Base-by-base conservation (phyloP, 805 yeast genomes). In the Ogataea angusta region DNA sequence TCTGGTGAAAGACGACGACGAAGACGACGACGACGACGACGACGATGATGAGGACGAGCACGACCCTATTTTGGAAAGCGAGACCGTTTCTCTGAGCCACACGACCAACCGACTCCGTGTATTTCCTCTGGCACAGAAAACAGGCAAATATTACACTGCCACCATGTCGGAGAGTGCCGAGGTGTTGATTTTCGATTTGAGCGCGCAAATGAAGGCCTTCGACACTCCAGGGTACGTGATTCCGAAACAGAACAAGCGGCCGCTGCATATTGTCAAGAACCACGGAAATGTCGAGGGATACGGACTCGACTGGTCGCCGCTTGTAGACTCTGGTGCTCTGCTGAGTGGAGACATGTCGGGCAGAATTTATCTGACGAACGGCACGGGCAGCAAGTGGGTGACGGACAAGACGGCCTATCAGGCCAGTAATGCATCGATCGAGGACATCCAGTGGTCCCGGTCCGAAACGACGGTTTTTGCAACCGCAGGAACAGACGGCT, bases 211-310 rank as follows among this genome's bases (percentile, higher is more conserved):
- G 56, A 83, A 80, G 57, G 86, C 95, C 5, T 85, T 93, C 53
- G 93, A 86, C 56, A 75, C 84, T 6, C 96, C 98, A 4, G 98
- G 98, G 5, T 82, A 73, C 54, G 71, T 75, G 53, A 78, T 91
- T 48, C 85, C 95, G 36, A 90, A 89, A 59, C 66, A 74, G 13
- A 75, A 81, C 48, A 87, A 84, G 59, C 77, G 81, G 61, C 96
- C 98, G 14, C 59, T 80, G 9, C 90, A 89, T 66, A 88, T 95
- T 6, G 71, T 93, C 45, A 77, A 77, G 56, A 73, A 68, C 48
- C 99, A 93, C 61, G 97, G 97, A 17, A 82, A 83, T 51, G 95
- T 86, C n/a, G 99, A 93, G 68, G 98, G 99, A 25, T 93, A 88
- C 57, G 99, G 96, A 12, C 63, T 93, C 32, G 99, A 91, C 64